A percentile compares a stretch with the other conserved stretches of the same genome.
These are phyloP conservation scores for Eucalyptus camaldulensis DNA, from an alignment of 345 rosid genomes.

Conservation along the genomic window DNA sequence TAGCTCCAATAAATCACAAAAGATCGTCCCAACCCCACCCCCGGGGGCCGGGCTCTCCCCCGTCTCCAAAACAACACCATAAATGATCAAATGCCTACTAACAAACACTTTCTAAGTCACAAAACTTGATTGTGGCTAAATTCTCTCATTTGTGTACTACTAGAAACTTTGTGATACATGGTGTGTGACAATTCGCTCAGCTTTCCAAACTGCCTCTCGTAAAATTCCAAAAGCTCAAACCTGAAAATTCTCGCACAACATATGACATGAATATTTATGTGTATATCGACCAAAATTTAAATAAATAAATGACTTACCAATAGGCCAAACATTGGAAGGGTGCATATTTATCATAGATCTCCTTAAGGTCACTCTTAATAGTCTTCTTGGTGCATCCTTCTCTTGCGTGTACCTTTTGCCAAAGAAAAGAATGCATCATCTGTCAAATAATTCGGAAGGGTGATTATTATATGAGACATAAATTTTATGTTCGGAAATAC, in stretches of 20 bases:
- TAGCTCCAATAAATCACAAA: background rate
- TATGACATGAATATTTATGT: background rate
- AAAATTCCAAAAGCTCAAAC: slow-evolving; percentile 6
- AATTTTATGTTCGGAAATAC: background rate
- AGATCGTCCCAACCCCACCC: background rate
- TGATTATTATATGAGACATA: background rate
- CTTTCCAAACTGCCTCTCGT: slow-evolving; percentile 15
- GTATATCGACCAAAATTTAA: background rate
- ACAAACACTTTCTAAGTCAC: background rate
- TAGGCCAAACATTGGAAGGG: slow-evolving; percentile 14
- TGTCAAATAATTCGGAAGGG: background rate
- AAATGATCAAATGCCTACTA: background rate
- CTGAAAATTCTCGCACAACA: background rate
- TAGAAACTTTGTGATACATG: background rate
- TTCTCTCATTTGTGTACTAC: background rate
- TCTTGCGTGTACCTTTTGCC: slow-evolving; percentile 6
- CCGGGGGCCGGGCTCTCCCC: too few species aligned
- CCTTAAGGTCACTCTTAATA: background rate
- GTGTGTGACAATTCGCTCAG: slow-evolving; percentile 5
- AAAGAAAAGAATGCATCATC: background rate
- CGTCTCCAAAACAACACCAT: background rate
- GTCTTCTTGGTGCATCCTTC: background rate
- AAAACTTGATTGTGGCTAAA: background rate
- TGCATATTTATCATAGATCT: slow-evolving; percentile 9
- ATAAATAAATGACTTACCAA: background rate